These are phyloP conservation scores for Laguncularia racemosa DNA, from an alignment of 345 rosid genomes.

Conservation along the genomic window DNA sequence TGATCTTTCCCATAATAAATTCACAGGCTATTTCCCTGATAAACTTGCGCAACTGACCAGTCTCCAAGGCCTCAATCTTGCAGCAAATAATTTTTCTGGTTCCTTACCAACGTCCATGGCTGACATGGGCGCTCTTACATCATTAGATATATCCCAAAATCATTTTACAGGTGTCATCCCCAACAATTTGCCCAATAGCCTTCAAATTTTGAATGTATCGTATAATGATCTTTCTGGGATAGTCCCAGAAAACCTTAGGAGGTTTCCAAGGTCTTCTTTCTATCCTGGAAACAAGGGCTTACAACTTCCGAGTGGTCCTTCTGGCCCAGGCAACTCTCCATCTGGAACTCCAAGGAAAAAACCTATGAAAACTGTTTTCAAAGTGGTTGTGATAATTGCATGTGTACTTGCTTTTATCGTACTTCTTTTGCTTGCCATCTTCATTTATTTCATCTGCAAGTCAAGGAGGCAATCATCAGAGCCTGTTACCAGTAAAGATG, in stretches of 20 bases:
- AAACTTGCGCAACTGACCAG: conserved; percentile 51
- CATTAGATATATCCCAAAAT: conserved; percentile 75
- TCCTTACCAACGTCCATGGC: conserved; percentile 76
- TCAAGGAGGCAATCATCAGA: conserved; percentile 46
- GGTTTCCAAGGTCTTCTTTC: conserved; percentile 71
- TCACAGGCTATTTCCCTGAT: conserved; percentile 68
- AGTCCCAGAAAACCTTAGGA: conserved; percentile 79
- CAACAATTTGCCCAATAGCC: conserved; percentile 48
- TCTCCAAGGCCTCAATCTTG: conserved; percentile 69
- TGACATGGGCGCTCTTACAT: conserved; percentile 50
- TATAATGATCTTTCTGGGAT: conserved; percentile 80
- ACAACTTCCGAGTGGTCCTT: conserved; percentile 38
- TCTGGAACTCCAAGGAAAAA: conserved; percentile 41
- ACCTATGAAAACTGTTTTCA: conserved; percentile 41
- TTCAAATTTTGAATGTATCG: conserved; percentile 67
- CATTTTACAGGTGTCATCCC: conserved; percentile 75
- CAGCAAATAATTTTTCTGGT: conserved; percentile 78
- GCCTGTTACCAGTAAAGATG: conserved; percentile 38
- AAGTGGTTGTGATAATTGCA: conserved; percentile 62
- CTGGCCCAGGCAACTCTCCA: conserved; percentile 35
- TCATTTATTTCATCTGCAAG: conserved; percentile 48
- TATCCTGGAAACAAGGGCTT: conserved; percentile 72
- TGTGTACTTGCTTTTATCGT: conserved; percentile 64
- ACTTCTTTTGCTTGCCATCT: conserved; percentile 69
- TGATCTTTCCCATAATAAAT: conserved; percentile 74